phyloP scores from a whole-genome alignment of 176 grass and related monocot species.

The Zizania latifolia region DNA sequence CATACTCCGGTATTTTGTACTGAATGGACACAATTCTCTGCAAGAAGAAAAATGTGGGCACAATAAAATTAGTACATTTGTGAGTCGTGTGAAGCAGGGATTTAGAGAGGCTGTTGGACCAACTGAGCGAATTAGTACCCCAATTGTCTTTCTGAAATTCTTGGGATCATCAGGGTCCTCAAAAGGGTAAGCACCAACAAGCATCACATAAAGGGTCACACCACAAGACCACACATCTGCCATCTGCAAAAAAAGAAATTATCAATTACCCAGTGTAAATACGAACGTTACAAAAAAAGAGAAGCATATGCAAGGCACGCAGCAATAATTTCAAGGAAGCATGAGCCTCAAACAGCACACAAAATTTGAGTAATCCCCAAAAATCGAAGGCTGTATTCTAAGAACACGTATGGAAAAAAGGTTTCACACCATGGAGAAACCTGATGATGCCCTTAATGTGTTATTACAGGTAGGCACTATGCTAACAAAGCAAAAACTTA shows the following conservation, averaged over 20 bases:
- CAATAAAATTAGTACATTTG: not conserved
- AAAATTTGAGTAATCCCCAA: not conserved
- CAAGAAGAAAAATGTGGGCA: not conserved
- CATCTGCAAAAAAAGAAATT: constrained; percentile 37
- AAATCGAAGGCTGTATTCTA: not conserved
- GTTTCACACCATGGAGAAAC: not conserved
- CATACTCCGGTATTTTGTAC: constrained; percentile 79
- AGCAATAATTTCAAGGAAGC: constrained; percentile 24
- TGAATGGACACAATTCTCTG: constrained; percentile 76
- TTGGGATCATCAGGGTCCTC: constrained; percentile 70
- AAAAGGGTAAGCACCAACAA: constrained; percentile 77
- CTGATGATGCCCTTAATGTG: not conserved
- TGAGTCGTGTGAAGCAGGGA: not conserved
- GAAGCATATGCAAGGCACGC: not conserved
- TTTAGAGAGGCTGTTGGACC: not conserved
- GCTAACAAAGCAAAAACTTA: not conserved
- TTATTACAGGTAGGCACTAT: not conserved
- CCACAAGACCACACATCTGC: constrained; percentile 82
- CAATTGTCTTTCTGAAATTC: constrained; percentile 73
- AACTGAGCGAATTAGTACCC: constrained; percentile 30
- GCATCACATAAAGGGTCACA: constrained; percentile 76
- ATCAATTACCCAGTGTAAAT: not conserved
- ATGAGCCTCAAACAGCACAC: not conserved
- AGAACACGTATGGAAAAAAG: not conserved
- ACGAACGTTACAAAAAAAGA: not conserved